phyloP scores from a whole-genome alignment of 768 basidiomycete species.

The Psilocybe azurescens region DNA sequence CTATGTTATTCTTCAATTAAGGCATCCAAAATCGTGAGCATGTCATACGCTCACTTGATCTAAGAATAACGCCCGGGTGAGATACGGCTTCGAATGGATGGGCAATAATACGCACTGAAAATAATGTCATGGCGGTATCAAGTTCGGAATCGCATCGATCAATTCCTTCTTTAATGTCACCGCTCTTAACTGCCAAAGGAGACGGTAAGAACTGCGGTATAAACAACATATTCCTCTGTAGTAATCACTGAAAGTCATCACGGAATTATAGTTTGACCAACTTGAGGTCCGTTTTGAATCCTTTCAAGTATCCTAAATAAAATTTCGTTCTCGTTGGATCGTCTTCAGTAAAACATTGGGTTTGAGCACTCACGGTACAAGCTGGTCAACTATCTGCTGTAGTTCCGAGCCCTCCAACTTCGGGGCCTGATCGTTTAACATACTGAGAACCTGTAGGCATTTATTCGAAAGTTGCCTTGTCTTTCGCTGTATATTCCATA shows the following conservation, averaged over 20 bases:
- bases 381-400: conserved; percentile 45
- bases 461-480: conserved; percentile 45
- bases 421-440: conserved; percentile 44
- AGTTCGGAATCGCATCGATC: conserved; percentile 48
- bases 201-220: background rate
- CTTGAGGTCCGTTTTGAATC: conserved; percentile 41
- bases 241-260: conserved; percentile 44
- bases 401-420: conserved; percentile 46
- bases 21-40: conserved; percentile 1
- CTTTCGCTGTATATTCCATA: conserved; percentile 37
- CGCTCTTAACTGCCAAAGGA: conserved; percentile 43
- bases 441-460: conserved; percentile 43
- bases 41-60: conserved; percentile 21
- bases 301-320: conserved; percentile 43
- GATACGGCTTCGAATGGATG: background rate
- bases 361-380: conserved; percentile 38
- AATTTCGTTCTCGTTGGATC: background rate
- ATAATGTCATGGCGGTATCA: conserved; percentile 42
- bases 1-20: conserved; percentile 18
- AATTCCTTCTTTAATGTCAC: conserved; percentile 52
- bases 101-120: conserved; percentile 40
- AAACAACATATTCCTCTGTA: background rate
- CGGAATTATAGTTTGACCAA: conserved; percentile 44
- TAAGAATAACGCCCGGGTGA: conserved; percentile 6
- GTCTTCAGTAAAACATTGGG: background rate